Evolutionary conservation across 345 rosid species (phyloP).

Genomic region (Citrus sinensis): DNA sequence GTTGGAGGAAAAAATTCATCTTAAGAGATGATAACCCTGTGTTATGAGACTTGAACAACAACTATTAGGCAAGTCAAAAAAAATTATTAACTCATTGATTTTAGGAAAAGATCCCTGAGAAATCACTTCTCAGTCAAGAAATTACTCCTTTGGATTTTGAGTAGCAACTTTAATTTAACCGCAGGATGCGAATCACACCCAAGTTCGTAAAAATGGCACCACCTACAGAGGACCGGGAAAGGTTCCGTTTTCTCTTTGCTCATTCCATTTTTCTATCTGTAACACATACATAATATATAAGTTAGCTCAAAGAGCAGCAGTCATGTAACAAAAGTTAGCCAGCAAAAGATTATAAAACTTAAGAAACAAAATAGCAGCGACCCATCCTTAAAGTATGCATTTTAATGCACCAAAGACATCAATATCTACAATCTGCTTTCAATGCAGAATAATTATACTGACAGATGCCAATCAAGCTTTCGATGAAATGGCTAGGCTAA

Average conservation of each 20-base stretch:
- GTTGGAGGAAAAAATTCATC: neutral
- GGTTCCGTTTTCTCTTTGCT: conserved; percentile 95
- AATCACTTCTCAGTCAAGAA: conserved; percentile 21
- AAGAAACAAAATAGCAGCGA: neutral
- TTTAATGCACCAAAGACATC: neutral
- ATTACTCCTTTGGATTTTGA: neutral
- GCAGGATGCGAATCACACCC: neutral
- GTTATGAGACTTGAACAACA: conserved; percentile 13
- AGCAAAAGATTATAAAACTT: neutral
- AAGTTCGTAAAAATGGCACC: conserved; percentile 15
- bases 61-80: conserved; percentile 26
- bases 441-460: neutral
- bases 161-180: conserved; percentile 8
- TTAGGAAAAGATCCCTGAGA: conserved; percentile 25
- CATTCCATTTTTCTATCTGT: conserved; percentile 91
- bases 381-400: neutral
- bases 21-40: conserved; percentile 7
- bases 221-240: conserved; percentile 94
- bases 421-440: neutral
- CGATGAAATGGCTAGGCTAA: neutral
- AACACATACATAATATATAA: neutral
- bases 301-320: neutral
- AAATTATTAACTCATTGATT: conserved; percentile 26
- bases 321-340: neutral
- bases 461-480: neutral